phyloP scores from a whole-genome alignment of 805 yeast species.

The Candida tammaniensis region DNA sequence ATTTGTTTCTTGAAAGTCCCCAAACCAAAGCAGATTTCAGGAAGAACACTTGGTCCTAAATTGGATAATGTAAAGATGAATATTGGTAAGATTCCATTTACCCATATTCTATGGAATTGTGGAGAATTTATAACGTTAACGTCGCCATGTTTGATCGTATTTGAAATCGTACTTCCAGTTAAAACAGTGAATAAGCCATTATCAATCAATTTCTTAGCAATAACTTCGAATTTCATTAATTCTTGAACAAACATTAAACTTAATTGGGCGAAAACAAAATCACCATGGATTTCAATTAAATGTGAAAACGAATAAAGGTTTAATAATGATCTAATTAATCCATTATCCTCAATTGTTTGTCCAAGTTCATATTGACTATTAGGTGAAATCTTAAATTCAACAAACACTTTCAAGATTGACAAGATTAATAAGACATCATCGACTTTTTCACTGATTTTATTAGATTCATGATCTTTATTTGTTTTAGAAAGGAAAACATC shows the following conservation, averaged over 20 bases:
- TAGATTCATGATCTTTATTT: constrained; percentile 27
- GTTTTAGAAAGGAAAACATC: constrained; percentile 45
- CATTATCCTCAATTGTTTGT: constrained; percentile 50
- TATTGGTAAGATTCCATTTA: constrained; percentile 74
- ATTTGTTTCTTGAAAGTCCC: constrained; percentile 66
- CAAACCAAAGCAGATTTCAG: constrained; percentile 64
- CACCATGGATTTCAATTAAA: constrained; percentile 54
- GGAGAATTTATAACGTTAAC: constrained; percentile 51
- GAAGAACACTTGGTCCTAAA: constrained; percentile 60
- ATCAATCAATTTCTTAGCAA: constrained; percentile 65
- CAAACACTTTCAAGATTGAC: constrained; percentile 59
- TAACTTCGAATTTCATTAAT: constrained; percentile 53
- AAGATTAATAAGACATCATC: constrained; percentile 66
- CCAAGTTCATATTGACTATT: constrained; percentile 51
- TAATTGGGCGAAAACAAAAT: constrained; percentile 69
- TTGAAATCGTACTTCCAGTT: constrained; percentile 71
- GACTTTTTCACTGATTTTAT: constrained; percentile 45
- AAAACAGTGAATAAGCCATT: constrained; percentile 65
- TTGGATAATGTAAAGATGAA: constrained; percentile 56
- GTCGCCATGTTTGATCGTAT: constrained; percentile 63
- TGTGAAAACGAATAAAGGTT: constrained; percentile 70
- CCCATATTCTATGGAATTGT: constrained; percentile 75
- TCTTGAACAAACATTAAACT: constrained; percentile 68
- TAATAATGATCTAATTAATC: constrained; percentile 59
- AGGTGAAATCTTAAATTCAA: constrained; percentile 45